These are phyloP conservation scores for Leucosporidium yakuticum DNA, from an alignment of 768 basidiomycete genomes.

Conservation along the genomic window DNA sequence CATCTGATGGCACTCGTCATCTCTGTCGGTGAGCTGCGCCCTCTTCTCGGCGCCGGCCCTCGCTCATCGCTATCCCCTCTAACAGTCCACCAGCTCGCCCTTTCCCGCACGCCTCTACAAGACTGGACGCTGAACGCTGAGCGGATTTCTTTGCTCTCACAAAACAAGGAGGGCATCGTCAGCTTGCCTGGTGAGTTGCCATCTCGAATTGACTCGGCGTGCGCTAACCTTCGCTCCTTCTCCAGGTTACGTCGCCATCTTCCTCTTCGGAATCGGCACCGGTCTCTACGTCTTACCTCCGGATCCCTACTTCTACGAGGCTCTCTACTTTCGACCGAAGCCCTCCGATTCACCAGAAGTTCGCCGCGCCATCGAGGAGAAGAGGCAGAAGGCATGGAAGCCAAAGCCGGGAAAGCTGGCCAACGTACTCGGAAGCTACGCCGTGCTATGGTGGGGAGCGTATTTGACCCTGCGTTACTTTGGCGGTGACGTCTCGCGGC, in stretches of 20 bases:
- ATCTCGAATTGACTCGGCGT: background rate
- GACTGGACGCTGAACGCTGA: conserved; percentile 61
- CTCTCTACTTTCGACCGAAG: background rate
- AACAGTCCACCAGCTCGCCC: conserved; percentile 63
- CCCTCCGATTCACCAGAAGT: conserved; percentile 43
- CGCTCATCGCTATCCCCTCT: background rate
- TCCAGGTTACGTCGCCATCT: conserved; percentile 80
- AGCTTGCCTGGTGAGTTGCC: conserved; percentile 60
- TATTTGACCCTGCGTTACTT: conserved; percentile 44
- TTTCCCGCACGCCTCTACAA: conserved; percentile 57
- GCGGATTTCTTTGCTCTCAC: conserved; percentile 59
- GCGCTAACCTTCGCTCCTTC: background rate
- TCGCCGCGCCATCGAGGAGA: conserved; percentile 3
- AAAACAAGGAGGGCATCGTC: conserved; percentile 88
- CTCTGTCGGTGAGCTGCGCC: conserved; percentile 1
- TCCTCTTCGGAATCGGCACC: conserved; percentile 72
- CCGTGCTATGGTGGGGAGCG: conserved; percentile 69
- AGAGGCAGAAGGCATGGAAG: conserved; percentile 16
- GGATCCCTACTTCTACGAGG: conserved; percentile 29
- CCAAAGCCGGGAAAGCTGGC: conserved; percentile 56
- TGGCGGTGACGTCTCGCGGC: conserved; percentile 52
- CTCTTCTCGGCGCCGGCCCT: too few species aligned
- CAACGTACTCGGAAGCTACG: conserved; percentile 68
- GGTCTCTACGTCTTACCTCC: conserved; percentile 78
- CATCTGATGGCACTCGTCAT: conserved; percentile 19